These are phyloP conservation scores for Biancaea sappan DNA, from an alignment of 306 rosid genomes.

Conservation along the genomic window DNA sequence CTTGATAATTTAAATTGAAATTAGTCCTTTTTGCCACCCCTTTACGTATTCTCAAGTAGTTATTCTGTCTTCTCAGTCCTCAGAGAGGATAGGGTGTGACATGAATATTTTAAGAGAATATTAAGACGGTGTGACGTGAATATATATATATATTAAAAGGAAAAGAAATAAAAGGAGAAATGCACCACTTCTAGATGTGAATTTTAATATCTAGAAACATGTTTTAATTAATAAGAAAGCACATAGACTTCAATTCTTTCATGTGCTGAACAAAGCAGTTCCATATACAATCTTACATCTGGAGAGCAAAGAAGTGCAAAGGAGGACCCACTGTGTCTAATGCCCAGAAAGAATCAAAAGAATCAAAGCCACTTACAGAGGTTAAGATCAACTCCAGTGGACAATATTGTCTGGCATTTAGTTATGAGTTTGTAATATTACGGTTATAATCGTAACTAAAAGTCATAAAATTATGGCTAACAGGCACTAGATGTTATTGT, in stretches of 20 bases:
- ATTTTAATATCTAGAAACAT: background rate
- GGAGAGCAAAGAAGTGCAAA: conserved; percentile 31
- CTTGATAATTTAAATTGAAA: background rate
- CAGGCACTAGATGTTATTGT: too few relatives aligned
- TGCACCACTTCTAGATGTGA: background rate
- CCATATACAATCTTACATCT: conserved; percentile 3
- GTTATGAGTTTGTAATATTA: too few relatives aligned
- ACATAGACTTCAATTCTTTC: background rate
- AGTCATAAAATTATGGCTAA: too few relatives aligned
- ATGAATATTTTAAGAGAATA: background rate
- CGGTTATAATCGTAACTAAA: too few relatives aligned
- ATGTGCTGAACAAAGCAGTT: conserved; percentile 12
- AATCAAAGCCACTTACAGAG: background rate
- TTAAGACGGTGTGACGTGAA: background rate
- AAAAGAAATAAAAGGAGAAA: background rate
- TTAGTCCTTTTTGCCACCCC: background rate
- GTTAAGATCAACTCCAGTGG: too few relatives aligned
- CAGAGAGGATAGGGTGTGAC: background rate
- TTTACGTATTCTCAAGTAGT: background rate
- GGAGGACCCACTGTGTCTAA: conserved; percentile 31
- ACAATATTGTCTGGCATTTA: too few relatives aligned
- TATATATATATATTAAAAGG: background rate
- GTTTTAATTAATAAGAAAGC: background rate
- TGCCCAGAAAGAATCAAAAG: background rate
- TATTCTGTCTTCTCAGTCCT: background rate